Conservation (phyloP, 2,329 filamentous ascomycete species). For the Elsinoe ampelina region DNA sequence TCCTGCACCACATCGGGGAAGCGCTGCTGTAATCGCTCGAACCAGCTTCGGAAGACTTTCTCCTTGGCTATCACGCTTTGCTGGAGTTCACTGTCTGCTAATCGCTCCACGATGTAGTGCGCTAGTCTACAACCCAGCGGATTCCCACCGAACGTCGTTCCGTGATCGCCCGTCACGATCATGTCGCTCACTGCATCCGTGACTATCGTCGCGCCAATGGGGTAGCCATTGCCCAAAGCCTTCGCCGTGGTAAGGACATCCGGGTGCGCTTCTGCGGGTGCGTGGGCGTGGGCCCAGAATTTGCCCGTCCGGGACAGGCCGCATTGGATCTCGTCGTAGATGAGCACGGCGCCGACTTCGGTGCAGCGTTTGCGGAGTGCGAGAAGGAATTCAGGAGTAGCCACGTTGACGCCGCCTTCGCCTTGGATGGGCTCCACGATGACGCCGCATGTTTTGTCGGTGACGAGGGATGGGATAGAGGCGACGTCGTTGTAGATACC, state of each 20-base stretch:
- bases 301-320: conserved; percentile 78
- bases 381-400: conserved; percentile 69
- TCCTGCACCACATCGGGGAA: conserved; percentile 68
- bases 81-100: conserved; percentile 64
- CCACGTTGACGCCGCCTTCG: conserved; percentile 84
- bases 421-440: conserved; percentile 97
- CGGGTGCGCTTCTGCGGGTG: conserved; percentile 74
- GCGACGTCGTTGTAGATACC: conserved; percentile 76
- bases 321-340: conserved; percentile 97
- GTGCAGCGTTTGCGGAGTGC: conserved; percentile 77
- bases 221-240: conserved; percentile 92
- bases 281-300: conserved; percentile 76
- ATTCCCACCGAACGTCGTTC: conserved; percentile 90
- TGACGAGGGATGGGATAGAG: conserved; percentile 64
- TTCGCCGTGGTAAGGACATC: conserved; percentile 93
- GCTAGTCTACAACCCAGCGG: conserved; percentile 76
- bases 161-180: conserved; percentile 71
- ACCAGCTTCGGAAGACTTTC: conserved; percentile 48
- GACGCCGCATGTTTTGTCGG: conserved; percentile 79
- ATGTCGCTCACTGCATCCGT: conserved; percentile 59
- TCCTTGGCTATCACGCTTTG: conserved; percentile 60
- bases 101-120: conserved; percentile 71
- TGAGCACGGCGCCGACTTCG: conserved; percentile 77
- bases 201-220: conserved; percentile 74
- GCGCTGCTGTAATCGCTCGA: conserved; percentile 46